phyloP scores from a whole-genome alignment of 2,329 filamentous ascomycete genomes.

The Pseudogymnoascus sp. region DNA sequence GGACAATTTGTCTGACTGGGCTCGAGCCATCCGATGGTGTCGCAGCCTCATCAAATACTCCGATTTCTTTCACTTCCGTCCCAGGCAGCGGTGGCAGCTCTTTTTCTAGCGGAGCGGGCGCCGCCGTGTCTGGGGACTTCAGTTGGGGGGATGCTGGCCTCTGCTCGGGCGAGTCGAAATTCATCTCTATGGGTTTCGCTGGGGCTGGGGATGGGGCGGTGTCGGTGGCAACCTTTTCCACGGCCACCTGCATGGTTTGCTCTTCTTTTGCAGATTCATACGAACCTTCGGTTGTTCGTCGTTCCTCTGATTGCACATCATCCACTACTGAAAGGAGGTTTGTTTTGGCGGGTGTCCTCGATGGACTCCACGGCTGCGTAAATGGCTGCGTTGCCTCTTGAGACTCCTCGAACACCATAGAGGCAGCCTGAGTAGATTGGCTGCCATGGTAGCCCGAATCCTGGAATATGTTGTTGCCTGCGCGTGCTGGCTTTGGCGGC shows the following conservation, averaged over 20 bases:
- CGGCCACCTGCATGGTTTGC: constrained; percentile 27
- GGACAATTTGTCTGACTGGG: constrained; percentile 65
- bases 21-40: constrained; percentile 65
- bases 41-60: constrained; percentile 11
- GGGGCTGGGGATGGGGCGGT: neutral
- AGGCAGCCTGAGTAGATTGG: constrained; percentile 30
- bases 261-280: constrained; percentile 38
- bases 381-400: neutral
- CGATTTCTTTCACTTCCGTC: neutral
- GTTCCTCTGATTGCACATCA: constrained; percentile 17
- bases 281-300: constrained; percentile 24
- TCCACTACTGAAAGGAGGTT: neutral
- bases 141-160: neutral
- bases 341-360: constrained; percentile 22
- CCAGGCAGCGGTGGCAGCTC: neutral
- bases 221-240: constrained; percentile 9
- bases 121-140: neutral
- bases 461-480: constrained; percentile 25
- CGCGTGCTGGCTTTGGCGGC: constrained; percentile 13
- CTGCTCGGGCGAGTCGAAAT: constrained; percentile 2
- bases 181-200: neutral
- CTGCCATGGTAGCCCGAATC: constrained; percentile 70
- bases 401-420: constrained; percentile 1
- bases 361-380: constrained; percentile 26
- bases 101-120: neutral